phyloP scores from a whole-genome alignment of 2,329 filamentous ascomycete genomes.

The Ceratocystis variospora region DNA sequence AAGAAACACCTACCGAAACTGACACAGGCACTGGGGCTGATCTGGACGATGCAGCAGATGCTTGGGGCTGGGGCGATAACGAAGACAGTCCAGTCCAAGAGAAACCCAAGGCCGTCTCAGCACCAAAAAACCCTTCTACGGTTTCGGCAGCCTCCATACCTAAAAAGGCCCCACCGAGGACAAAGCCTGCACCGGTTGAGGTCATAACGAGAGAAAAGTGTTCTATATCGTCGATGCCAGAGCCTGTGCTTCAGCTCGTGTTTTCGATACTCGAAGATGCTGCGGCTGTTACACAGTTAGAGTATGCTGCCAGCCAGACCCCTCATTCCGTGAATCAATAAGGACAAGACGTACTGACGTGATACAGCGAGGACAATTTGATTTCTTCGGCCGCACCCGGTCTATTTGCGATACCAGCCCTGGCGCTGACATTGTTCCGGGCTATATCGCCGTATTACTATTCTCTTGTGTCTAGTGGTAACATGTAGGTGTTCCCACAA shows the following conservation, averaged over 20 bases:
- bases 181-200: constrained; percentile 38
- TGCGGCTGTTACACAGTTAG: constrained; percentile 41
- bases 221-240: constrained; percentile 75
- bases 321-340: not conserved
- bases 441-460: constrained; percentile 66
- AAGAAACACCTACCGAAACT: constrained; percentile 15
- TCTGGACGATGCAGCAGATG: constrained; percentile 44
- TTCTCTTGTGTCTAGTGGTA: constrained; percentile 44
- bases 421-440: constrained; percentile 64
- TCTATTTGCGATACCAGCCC: constrained; percentile 57
- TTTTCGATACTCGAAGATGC: constrained; percentile 46
- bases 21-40: constrained; percentile 22
- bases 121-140: constrained; percentile 10
- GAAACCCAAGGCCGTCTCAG: not conserved
- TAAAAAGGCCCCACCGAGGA: constrained; percentile 16
- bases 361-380: constrained; percentile 33
- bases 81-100: constrained; percentile 28
- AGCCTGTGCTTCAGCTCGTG: constrained; percentile 58
- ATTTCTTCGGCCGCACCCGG: constrained; percentile 55
- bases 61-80: constrained; percentile 77
- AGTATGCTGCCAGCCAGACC: constrained; percentile 25
- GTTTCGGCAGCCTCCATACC: constrained; percentile 21
- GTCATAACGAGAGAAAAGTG: constrained; percentile 75
- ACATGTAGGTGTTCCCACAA: constrained; percentile 39
- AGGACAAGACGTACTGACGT: constrained; percentile 20